These are phyloP conservation scores for Borovskyia barvae DNA, from an alignment of 208 protist genomes.

Conservation along the genomic window DNA sequence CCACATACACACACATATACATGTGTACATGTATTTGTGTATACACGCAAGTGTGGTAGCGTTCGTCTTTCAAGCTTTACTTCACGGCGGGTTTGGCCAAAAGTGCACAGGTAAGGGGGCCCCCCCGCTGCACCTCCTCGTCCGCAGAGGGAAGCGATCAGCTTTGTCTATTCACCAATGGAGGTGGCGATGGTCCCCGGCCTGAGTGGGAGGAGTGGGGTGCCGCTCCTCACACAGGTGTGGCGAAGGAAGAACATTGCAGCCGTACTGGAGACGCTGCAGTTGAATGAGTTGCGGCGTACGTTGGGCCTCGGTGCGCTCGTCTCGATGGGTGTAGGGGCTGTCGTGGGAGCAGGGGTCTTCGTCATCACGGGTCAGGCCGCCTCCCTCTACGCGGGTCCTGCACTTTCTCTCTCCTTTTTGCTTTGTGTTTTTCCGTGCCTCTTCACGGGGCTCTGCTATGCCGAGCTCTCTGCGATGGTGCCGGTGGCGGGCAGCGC, in stretches of 20 bases:
- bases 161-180: too few relatives aligned
- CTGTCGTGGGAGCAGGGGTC: constrained; percentile 7
- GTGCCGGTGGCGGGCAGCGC: constrained; percentile 9
- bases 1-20: too few relatives aligned
- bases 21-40: too few relatives aligned
- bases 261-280: constrained; percentile 3
- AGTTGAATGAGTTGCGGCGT: constrained; percentile 13
- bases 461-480: constrained; percentile 15
- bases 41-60: too few relatives aligned
- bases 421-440: constrained; percentile 17
- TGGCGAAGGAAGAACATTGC: constrained; percentile 7
- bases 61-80: too few relatives aligned
- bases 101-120: too few relatives aligned
- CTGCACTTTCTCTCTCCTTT: constrained; percentile 15
- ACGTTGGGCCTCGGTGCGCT: constrained; percentile 12
- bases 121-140: too few relatives aligned
- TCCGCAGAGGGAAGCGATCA: too few relatives aligned
- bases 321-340: constrained; percentile 17
- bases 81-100: too few relatives aligned
- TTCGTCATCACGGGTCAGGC: constrained; percentile 19
- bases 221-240: constrained; percentile 12
- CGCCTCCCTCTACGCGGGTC: constrained; percentile 10
- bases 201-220: constrained; percentile 6
- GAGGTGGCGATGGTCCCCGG: constrained; percentile 6
- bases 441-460: constrained; percentile 18